Evolutionary conservation across 176 grass and related monocot genomes (phyloP).

Genomic region (Chrysopogon serrulatus): DNA sequence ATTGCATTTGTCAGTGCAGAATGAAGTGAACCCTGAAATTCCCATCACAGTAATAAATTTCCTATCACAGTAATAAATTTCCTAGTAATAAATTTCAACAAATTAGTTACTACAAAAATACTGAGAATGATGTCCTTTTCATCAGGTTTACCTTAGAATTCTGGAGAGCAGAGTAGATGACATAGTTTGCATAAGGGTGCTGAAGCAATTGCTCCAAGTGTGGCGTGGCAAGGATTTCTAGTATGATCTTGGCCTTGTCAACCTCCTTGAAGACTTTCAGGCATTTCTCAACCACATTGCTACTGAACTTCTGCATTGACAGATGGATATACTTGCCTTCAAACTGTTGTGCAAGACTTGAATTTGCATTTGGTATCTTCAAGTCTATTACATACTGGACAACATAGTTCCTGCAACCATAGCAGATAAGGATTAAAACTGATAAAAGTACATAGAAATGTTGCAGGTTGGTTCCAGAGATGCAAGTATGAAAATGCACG

Average conservation of each 20-base stretch:
- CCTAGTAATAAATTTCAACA: background rate
- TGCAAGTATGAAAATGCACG: background rate
- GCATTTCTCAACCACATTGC: slow-evolving; percentile 96
- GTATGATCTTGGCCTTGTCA: slow-evolving; percentile 59
- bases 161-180: slow-evolving; percentile 81
- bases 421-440: background rate
- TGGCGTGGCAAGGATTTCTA: slow-evolving; percentile 53
- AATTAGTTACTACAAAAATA: background rate
- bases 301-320: slow-evolving; percentile 90
- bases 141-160: slow-evolving; percentile 65
- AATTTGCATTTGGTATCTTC: slow-evolving; percentile 47
- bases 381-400: slow-evolving; percentile 71
- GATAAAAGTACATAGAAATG: background rate
- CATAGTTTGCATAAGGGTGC: slow-evolving; percentile 89
- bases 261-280: slow-evolving; percentile 66
- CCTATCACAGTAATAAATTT: background rate
- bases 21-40: slow-evolving; percentile 64
- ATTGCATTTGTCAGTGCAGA: slow-evolving; percentile 55
- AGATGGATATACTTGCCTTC: slow-evolving; percentile 67
- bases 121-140: background rate
- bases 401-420: slow-evolving; percentile 79
- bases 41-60: background rate
- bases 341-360: slow-evolving; percentile 57
- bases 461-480: background rate
- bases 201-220: slow-evolving; percentile 74